These are phyloP conservation scores for Alternaria sp. DNA, from an alignment of 2,329 filamentous ascomycete species.

Conservation along the genomic window DNA sequence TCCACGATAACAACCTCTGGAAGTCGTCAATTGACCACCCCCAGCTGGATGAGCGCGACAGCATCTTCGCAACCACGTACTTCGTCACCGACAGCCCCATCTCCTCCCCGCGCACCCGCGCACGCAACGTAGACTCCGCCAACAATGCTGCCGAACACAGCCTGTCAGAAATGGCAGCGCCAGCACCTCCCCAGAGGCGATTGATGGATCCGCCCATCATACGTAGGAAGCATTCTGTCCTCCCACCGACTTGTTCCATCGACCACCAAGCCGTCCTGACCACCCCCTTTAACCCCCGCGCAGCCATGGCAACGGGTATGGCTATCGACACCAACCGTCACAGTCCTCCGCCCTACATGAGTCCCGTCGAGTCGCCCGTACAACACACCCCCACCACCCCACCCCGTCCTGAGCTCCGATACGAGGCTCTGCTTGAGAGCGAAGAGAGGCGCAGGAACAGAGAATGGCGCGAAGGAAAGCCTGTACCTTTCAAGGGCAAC, in stretches of 20 bases:
- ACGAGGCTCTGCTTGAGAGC: constrained; percentile 43
- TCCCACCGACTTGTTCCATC: constrained; percentile 36
- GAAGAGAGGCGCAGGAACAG: constrained; percentile 58
- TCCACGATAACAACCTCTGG: constrained; percentile 46
- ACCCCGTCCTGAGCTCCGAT: constrained; percentile 32
- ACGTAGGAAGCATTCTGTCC: constrained; percentile 42
- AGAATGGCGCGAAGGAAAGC: constrained; percentile 60
- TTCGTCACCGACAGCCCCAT: constrained; percentile 60
- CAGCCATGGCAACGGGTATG: constrained; percentile 32
- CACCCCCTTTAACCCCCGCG: constrained; percentile 45
- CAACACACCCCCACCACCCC: constrained; percentile 46
- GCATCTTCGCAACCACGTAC: constrained; percentile 71
- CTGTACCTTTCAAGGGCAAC: constrained; percentile 53
- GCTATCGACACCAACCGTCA: constrained; percentile 34
- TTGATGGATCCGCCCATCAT: constrained; percentile 45
- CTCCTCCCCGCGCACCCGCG: constrained; percentile 48
- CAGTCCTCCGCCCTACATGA: constrained; percentile 50
- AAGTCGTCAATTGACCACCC: constrained; percentile 54
- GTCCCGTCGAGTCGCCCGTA: constrained; percentile 49
- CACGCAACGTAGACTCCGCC: constrained; percentile 26
- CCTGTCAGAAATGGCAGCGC: constrained; percentile 42
- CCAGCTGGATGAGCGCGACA: constrained; percentile 68
- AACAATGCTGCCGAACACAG: constrained; percentile 43
- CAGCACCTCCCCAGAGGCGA: constrained; percentile 43
- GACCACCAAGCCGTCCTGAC: constrained; percentile 45